Base-by-base conservation (phyloP, 2,329 filamentous ascomycete genomes). In the Dactylonectria macrodidyma region DNA sequence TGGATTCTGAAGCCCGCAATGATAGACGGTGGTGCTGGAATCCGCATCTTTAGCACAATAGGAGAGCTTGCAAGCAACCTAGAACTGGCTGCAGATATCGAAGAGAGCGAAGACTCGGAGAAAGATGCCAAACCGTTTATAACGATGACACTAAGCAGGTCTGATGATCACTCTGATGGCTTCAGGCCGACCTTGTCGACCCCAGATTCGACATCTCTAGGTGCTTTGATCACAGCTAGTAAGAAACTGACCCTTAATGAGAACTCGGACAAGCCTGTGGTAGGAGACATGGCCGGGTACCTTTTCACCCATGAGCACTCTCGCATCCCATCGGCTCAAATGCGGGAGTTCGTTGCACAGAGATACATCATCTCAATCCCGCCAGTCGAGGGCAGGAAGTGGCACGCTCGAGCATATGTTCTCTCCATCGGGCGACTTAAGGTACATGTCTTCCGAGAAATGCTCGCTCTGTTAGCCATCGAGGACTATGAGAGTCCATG, bases 1-100 rank as follows among this genome's bases (percentile, higher is more conserved):
- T 82, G 81, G 81, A 82, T 82, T 26, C 60, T 82, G 3, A 82
- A 82, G 57, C 80, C 81, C 2, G 80, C 81, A 0, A 71, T 82
- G 66, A 77, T 82, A 10, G 81, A 82, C 24, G 82, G 80, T n/a
- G 81, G 80, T 1, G 77, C 79, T 9, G 81, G 81, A 0, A 82
- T 82, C n/a, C 76, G 80, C 0, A 74, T 82, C 9, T 82, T 82
- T 62, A 82, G 80, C 33, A 82, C 80, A 0, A 66, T 78, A 9
- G 77, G 80, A 0, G 81, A 82, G 46, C 71, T 82, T 0, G 79
- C 79, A 1, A 71, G 75, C 26, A 75, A 80, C 10, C 74, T 82
- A 0, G 81, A 82, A 48, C 77, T 81, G 0, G 79, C 75, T 16
- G 81, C 79, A 19, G 73, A 80, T 51, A 77, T 81, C 19, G 78